These are phyloP conservation scores for Nemophila menziesii DNA, from an alignment of 257 asterid genomes.

Conservation along the genomic window DNA sequence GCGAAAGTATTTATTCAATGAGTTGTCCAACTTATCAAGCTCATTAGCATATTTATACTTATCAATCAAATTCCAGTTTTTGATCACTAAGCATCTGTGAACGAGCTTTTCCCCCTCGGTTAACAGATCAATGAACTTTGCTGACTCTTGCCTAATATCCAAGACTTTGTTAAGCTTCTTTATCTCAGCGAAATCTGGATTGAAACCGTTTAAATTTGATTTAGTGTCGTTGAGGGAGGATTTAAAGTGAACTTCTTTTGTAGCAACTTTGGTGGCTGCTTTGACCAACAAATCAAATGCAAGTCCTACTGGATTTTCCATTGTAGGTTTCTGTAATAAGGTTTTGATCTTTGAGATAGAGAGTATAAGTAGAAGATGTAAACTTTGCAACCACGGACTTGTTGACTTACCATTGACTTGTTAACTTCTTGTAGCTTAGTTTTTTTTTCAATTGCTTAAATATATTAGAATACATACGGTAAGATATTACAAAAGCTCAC, in stretches of 20 bases:
- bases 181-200: constrained; percentile 18
- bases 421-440: too few species aligned
- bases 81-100: constrained; percentile 13
- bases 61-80: constrained; percentile 11
- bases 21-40: constrained; percentile 10
- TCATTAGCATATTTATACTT: constrained; percentile 17
- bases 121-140: constrained; percentile 5
- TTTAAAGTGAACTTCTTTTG: constrained; percentile 12
- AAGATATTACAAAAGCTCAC: too few species aligned
- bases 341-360: too few species aligned
- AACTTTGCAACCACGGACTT: too few species aligned
- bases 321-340: too few species aligned
- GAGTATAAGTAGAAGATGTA: too few species aligned
- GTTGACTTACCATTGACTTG: too few species aligned
- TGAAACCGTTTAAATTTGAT: background rate
- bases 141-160: constrained; percentile 12
- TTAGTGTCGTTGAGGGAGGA: constrained; percentile 14
- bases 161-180: constrained; percentile 15
- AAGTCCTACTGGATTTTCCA: constrained; percentile 9
- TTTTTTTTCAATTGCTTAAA: too few species aligned
- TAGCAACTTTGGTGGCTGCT: constrained; percentile 7
- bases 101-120: constrained; percentile 18
- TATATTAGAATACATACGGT: too few species aligned
- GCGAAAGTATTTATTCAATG: constrained; percentile 16
- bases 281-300: constrained; percentile 3